These are phyloP conservation scores for Sphagnum contortum DNA, from an alignment of 225 moss, liverwort and hornwort species.

Conservation along the genomic window DNA sequence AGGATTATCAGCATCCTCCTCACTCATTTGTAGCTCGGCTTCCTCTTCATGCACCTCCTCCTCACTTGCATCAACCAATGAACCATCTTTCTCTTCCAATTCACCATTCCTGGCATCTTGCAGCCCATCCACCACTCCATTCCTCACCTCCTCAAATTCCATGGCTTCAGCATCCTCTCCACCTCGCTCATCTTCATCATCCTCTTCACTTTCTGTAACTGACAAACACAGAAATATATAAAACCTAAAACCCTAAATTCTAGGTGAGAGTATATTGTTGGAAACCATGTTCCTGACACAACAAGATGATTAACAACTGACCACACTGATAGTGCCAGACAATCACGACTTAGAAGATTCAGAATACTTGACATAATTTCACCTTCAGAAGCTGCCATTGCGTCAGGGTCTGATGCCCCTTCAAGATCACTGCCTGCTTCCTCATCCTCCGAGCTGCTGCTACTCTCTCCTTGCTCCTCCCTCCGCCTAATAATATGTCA, in stretches of 20 bases:
- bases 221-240: not conserved
- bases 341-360: too few relatives aligned
- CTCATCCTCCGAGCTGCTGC: slow-evolving; percentile 39
- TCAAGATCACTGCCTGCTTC: slow-evolving; percentile 7
- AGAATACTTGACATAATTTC: slow-evolving; percentile 1
- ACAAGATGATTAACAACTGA: too few relatives aligned
- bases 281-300: too few relatives aligned
- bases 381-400: slow-evolving; percentile 10
- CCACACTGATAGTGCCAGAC: too few relatives aligned
- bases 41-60: slow-evolving; percentile 8
- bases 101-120: slow-evolving; percentile 33
- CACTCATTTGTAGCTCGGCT: slow-evolving; percentile 8
- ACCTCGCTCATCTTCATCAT: slow-evolving; percentile 17
- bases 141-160: slow-evolving; percentile 11
- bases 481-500: slow-evolving; percentile 29
- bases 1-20: slow-evolving; percentile 28
- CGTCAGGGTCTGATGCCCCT: slow-evolving; percentile 26
- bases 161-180: slow-evolving; percentile 8
- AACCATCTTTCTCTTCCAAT: slow-evolving; percentile 32
- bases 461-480: slow-evolving; percentile 55
- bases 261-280: too few relatives aligned
- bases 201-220: slow-evolving; percentile 17
- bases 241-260: too few relatives aligned
- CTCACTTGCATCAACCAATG: slow-evolving; percentile 19
- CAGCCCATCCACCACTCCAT: slow-evolving; percentile 16